A percentile compares a stretch with the other conserved stretches of the same genome.
phyloP scores from a whole-genome alignment of 495 filamentous ascomycete species.

The Aspergillus indologenus region DNA sequence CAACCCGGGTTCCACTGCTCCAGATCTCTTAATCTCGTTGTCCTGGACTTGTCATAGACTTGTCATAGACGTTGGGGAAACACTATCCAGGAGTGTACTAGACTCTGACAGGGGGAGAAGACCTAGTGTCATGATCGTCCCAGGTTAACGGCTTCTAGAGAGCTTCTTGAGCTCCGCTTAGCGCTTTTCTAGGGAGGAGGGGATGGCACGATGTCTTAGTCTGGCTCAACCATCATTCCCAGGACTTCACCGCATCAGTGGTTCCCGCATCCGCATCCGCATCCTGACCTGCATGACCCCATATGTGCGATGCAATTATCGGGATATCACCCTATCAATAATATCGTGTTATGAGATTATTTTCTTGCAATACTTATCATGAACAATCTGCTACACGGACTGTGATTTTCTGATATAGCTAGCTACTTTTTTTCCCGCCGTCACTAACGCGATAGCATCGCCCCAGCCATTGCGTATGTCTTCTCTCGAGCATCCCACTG shows the following conservation, averaged over 20 bases:
- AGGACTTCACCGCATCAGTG: not conserved
- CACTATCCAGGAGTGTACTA: slow-evolving; percentile 1
- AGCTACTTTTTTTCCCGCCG: not conserved
- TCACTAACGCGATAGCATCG: slow-evolving; percentile 23
- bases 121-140: not conserved
- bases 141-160: not conserved
- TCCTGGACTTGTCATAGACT: too few species aligned
- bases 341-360: too few species aligned
- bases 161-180: not conserved
- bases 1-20: slow-evolving; percentile 13
- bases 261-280: not conserved
- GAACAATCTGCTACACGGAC: not conserved
- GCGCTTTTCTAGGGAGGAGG: not conserved
- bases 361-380: too few species aligned
- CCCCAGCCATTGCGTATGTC: slow-evolving; percentile 35
- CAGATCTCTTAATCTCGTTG: not conserved
- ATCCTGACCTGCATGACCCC: not conserved
- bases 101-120: not conserved
- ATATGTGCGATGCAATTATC: too few species aligned
- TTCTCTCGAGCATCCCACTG: slow-evolving; percentile 32
- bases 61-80: not conserved
- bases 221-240: not conserved
- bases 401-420: not conserved
- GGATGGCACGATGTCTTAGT: not conserved
- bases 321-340: too few species aligned